Percentiles rank a stretch among this genome's conserved stretches.
Evolutionary conservation across 495 filamentous ascomycete species (phyloP).

Genomic region (Talaromyces thailandensis): DNA sequence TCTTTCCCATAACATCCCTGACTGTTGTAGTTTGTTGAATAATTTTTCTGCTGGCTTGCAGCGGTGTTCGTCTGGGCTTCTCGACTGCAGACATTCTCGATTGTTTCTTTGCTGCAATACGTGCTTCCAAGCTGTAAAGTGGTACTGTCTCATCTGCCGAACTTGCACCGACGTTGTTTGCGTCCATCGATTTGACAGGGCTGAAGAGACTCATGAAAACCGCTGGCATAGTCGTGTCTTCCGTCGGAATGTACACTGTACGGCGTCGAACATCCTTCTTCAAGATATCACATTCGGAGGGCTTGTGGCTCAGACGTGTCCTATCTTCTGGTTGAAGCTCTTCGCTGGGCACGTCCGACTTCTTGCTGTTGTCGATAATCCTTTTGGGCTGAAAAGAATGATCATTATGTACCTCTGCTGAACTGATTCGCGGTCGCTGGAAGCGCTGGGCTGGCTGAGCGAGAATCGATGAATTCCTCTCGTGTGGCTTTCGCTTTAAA

Average conservation of each 20-base stretch:
- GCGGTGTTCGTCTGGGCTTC: conserved; percentile 21
- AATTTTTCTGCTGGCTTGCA: conserved; percentile 26
- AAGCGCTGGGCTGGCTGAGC: conserved; percentile 35
- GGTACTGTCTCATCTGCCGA: conserved; percentile 11
- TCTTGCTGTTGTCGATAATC: conserved; percentile 7
- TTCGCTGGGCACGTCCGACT: conserved; percentile 8
- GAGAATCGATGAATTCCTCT: conserved; percentile 26
- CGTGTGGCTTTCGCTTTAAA: conserved; percentile 13
- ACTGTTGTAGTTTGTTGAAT: conserved; percentile 20
- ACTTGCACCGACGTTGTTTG: background rate
- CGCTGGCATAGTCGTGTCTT: conserved; percentile 30
- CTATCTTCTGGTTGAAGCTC: background rate
- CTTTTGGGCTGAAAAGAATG: background rate
- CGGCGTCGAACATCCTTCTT: conserved; percentile 26
- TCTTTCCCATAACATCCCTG: conserved; percentile 29
- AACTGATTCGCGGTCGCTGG: conserved; percentile 23
- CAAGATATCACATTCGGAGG: conserved; percentile 5
- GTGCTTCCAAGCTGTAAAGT: conserved; percentile 17
- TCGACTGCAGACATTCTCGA: conserved; percentile 18
- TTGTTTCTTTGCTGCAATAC: conserved; percentile 18
- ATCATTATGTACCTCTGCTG: conserved; percentile 7
- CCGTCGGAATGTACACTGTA: conserved; percentile 32
- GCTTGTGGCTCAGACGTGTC: background rate
- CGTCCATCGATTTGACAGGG: conserved; percentile 19
- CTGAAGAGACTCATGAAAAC: conserved; percentile 35